Base-by-base conservation (phyloP, 2,329 filamentous ascomycete genomes). In the Monosporascus sp. region DNA sequence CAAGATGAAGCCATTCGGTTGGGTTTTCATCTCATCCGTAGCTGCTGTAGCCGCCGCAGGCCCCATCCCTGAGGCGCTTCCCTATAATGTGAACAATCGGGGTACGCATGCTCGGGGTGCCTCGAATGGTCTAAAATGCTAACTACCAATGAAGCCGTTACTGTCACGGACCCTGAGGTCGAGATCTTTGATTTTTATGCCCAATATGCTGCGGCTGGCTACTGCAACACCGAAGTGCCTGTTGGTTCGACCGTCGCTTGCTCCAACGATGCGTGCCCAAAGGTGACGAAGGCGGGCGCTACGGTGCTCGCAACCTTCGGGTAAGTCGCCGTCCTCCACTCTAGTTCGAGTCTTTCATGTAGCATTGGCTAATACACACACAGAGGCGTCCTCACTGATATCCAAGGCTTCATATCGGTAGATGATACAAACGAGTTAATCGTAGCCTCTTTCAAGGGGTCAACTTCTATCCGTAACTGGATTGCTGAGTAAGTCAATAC, bases 371-470 rank as follows among this genome's bases (percentile, higher is more conserved):
- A 55, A 69, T 40, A 31, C 34, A 19, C 8, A 5, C 19, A 56
- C 48, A 79, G 76, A 24, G 77, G 73, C 7, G 47, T 56, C 9
- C 34, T 61, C 26, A 75, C 77, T 3, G 78, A 78, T 53, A 72
- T 78, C 45, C 67, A 75, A 37, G 81, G 78, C 53, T 80, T 80
- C 53, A 72, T 84, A 22, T 74, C 77, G 26, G 68, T 76, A 22
- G 82, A 86, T 64, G 57, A 71, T 19, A 65, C 64, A 24, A 75
- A 73, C 57, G 60, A 74, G 52, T 72, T 81, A 53, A 82, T 88
- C 55, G 79, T 88, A 48, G 65, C 86, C 43, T 75, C 82, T 34
- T 76, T 85, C 69, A 79, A 83, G 41, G 86, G 86, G 59, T 81
- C 79, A 49, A 67, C 69, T 55, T 82, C 79, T 44, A 60, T 85